Evolutionary conservation across 1,139 yeast genomes (phyloP).

Genomic region (Saccharomyces pastorianus): DNA sequence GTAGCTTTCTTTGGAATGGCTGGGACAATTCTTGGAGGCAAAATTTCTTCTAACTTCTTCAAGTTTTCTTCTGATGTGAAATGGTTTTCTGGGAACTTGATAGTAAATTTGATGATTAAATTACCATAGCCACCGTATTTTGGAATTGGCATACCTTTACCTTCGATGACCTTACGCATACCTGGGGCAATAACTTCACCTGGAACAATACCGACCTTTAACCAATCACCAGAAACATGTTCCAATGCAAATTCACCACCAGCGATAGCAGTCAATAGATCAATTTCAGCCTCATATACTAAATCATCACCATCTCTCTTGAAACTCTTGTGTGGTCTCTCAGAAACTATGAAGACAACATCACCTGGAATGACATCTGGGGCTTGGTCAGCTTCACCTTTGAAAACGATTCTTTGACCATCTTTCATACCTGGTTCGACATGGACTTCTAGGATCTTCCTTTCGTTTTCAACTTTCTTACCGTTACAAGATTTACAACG

Average conservation of each 20-base stretch:
- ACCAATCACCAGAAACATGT: constrained; percentile 82
- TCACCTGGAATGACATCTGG: constrained; percentile 96
- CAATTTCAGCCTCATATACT: constrained; percentile 77
- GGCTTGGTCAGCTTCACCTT: constrained; percentile 96
- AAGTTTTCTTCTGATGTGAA: constrained; percentile 62
- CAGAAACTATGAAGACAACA: constrained; percentile 83
- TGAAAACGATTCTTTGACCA: constrained; percentile 84
- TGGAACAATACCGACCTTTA: constrained; percentile 73
- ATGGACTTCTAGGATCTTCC: constrained; percentile 90
- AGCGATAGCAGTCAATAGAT: constrained; percentile 86
- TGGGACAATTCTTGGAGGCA: constrained; percentile 56
- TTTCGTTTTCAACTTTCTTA: constrained; percentile 77
- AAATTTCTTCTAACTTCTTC: constrained; percentile 53
- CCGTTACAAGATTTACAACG: constrained; percentile 85
- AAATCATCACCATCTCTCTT: constrained; percentile 63
- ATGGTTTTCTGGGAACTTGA: constrained; percentile 61
- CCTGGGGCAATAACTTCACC: constrained; percentile 94
- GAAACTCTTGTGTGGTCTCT: constrained; percentile 46
- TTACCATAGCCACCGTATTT: constrained; percentile 73
- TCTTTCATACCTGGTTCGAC: constrained; percentile 96
- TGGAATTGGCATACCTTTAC: constrained; percentile 91
- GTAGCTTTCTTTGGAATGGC: constrained; percentile 54
- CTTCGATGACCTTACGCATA: constrained; percentile 68
- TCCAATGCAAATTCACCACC: constrained; percentile 88
- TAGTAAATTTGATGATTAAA: constrained; percentile 58